A percentile compares a stretch with the other conserved stretches of the same genome.
Evolutionary conservation across 2,329 filamentous ascomycete species (phyloP).

Genomic region (Periconia sp.): DNA sequence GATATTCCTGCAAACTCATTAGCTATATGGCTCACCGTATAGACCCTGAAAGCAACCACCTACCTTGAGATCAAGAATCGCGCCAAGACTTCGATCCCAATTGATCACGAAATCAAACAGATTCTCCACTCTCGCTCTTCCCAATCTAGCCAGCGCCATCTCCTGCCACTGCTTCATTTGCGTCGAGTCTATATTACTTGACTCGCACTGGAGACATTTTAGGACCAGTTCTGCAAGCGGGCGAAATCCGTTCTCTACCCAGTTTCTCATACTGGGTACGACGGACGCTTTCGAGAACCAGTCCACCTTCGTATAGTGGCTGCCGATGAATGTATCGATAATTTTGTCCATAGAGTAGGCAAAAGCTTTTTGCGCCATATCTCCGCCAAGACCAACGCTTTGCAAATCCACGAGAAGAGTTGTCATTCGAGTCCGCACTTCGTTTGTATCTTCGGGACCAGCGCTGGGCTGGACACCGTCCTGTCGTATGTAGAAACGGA

Average conservation of each 20-base stretch:
- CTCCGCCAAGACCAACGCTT: constrained; percentile 68
- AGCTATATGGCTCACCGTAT: not conserved
- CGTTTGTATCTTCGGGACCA: constrained; percentile 19
- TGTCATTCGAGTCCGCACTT: constrained; percentile 55
- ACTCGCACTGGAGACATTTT: constrained; percentile 36
- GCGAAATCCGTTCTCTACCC: constrained; percentile 69
- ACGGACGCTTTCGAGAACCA: constrained; percentile 61
- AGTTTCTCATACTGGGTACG: constrained; percentile 62
- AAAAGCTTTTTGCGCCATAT: constrained; percentile 69
- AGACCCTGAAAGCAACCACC: not conserved
- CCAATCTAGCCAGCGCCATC: constrained; percentile 68
- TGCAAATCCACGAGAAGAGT: constrained; percentile 61
- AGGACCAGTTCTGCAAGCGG: constrained; percentile 66
- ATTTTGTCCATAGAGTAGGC: constrained; percentile 70
- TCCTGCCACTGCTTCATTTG: constrained; percentile 71
- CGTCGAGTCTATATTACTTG: constrained; percentile 26
- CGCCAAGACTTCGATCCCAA: constrained; percentile 72
- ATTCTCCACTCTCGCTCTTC: constrained; percentile 68
- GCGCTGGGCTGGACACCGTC: constrained; percentile 22
- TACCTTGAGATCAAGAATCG: constrained; percentile 69
- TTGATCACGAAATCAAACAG: constrained; percentile 77
- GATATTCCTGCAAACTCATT: constrained; percentile 55
- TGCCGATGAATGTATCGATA: constrained; percentile 64
- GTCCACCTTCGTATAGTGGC: constrained; percentile 62
- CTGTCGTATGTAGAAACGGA: constrained; percentile 39